phyloP scores from a whole-genome alignment of 148 eudicot species.

The Silene latifolia region DNA sequence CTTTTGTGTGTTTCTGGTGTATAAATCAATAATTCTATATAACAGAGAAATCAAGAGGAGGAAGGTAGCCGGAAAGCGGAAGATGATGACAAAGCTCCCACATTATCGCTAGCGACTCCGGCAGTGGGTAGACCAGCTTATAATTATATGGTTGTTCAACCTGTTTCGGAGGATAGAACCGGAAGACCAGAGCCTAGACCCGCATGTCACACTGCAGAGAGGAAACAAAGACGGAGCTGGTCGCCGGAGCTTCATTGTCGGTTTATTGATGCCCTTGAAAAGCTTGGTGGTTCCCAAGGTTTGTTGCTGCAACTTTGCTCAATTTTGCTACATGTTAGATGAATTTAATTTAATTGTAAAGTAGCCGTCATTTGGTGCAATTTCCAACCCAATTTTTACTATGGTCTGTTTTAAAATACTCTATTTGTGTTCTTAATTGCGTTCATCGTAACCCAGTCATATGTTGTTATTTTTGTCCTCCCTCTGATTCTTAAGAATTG shows the following conservation, averaged over 20 bases:
- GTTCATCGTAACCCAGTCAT: too few relatives aligned
- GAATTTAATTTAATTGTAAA: too few relatives aligned
- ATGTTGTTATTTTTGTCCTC: too few relatives aligned
- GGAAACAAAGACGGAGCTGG: constrained; percentile 46
- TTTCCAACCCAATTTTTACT: too few relatives aligned
- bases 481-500: too few relatives aligned
- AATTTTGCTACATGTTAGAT: not conserved
- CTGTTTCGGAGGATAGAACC: not conserved
- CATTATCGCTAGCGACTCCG: constrained; percentile 19
- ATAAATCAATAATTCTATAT: too few relatives aligned
- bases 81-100: not conserved
- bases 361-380: too few relatives aligned
- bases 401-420: too few relatives aligned
- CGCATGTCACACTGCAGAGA: constrained; percentile 16
- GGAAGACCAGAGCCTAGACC: not conserved
- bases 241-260: constrained; percentile 45
- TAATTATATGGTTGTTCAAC: not conserved
- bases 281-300: constrained; percentile 51
- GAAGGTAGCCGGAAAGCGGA: not conserved
- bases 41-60: constrained; percentile 18
- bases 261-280: constrained; percentile 37
- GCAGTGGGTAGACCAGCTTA: constrained; percentile 4
- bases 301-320: not conserved
- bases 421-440: too few relatives aligned
- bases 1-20: too few relatives aligned